These are phyloP conservation scores for Lodderomyces orthopsilosis DNA, from an alignment of 1,139 yeast species.

Conservation along the genomic window DNA sequence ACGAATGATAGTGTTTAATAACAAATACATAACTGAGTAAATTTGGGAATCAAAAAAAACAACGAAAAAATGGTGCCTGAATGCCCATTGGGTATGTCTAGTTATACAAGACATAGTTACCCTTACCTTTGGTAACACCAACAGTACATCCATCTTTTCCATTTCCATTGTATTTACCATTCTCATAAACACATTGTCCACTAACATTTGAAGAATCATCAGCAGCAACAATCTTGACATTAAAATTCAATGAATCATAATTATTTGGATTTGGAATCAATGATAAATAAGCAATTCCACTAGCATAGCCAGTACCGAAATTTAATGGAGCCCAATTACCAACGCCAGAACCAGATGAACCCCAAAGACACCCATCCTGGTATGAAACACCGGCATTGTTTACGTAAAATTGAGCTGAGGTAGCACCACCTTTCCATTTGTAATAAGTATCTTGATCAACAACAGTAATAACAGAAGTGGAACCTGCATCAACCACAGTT, in stretches of 20 bases:
- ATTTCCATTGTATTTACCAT: constrained; percentile 71
- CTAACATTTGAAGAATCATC: constrained; percentile 60
- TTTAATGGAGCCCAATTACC: constrained; percentile 99
- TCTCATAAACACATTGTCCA: constrained; percentile 78
- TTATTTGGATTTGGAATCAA: constrained; percentile 96
- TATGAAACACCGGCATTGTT: constrained; percentile 92
- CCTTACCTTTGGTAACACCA: constrained; percentile 79
- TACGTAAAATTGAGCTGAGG: constrained; percentile 95
- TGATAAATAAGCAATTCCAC: constrained; percentile 81
- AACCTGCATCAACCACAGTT: constrained; percentile 73
- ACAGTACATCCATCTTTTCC: constrained; percentile 89
- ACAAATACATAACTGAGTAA: background rate
- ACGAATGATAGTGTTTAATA: background rate
- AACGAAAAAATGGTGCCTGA: background rate
- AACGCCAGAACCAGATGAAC: constrained; percentile 68
- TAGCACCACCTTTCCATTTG: constrained; percentile 76
- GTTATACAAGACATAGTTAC: constrained; percentile 62
- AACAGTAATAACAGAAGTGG: constrained; percentile 64
- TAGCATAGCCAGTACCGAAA: constrained; percentile 86
- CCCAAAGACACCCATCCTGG: constrained; percentile 94
- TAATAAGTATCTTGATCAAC: constrained; percentile 77
- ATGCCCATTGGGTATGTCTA: background rate
- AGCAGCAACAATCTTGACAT: constrained; percentile 77
- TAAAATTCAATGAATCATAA: constrained; percentile 71
- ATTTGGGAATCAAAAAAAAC: background rate